These are phyloP conservation scores for Naganishia cerealis DNA, from an alignment of 1,284 basidiomycete species.

Conservation along the genomic window DNA sequence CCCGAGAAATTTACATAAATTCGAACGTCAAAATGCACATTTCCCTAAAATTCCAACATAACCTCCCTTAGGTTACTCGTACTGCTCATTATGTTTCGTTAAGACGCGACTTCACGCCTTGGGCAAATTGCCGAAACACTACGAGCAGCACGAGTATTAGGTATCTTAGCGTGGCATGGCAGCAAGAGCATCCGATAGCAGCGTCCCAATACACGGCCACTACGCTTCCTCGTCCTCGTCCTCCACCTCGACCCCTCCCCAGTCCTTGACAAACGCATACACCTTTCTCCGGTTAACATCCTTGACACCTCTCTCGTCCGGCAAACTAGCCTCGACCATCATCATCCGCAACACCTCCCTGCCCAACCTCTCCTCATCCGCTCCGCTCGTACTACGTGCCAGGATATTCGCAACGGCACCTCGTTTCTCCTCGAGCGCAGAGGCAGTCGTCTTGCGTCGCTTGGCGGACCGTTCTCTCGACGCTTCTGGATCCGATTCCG, in stretches of 20 bases:
- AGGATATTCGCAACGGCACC: constrained; percentile 27
- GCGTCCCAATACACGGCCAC: constrained; percentile 11
- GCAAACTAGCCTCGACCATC: constrained; percentile 24
- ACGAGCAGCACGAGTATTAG: background rate
- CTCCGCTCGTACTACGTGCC: background rate
- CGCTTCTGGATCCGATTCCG: constrained; percentile 13
- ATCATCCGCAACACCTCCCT: constrained; percentile 33
- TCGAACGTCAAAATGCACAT: no score
- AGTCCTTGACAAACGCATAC: constrained; percentile 32
- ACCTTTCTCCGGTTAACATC: constrained; percentile 31
- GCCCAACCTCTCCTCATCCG: constrained; percentile 18
- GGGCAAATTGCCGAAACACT: no score
- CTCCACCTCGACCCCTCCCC: constrained; percentile 34
- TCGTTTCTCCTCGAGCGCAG: constrained; percentile 51
- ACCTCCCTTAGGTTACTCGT: no score
- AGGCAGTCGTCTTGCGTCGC: constrained; percentile 38
- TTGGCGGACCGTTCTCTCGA: constrained; percentile 14
- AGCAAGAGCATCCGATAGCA: no score
- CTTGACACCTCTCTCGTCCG: constrained; percentile 27
- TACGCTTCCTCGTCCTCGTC: constrained; percentile 32
- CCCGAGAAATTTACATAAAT: no score
- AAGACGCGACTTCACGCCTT: no score
- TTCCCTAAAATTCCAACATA: no score
- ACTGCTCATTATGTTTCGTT: no score
- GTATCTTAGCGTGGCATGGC: no score